phyloP scores from a whole-genome alignment of 2,329 filamentous ascomycete genomes.

The Trichoderma sp. region DNA sequence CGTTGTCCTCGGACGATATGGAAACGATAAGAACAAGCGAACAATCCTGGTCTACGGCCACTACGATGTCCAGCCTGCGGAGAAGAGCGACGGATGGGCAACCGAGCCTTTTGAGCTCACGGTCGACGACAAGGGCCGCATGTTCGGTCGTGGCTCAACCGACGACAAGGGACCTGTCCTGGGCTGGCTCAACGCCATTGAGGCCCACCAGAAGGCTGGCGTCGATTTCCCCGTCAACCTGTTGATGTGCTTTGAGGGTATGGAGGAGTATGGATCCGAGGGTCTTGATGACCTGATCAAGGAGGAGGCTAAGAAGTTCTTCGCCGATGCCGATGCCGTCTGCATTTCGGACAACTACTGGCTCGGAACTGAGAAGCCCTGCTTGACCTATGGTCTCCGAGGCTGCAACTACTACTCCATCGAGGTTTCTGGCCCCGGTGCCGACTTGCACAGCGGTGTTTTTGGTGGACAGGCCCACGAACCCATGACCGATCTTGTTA shows the following conservation, averaged over 20 bases:
- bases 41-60: slow-evolving; percentile 97
- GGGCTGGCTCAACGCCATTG: slow-evolving; percentile 96
- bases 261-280: slow-evolving; percentile 98
- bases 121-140: slow-evolving; percentile 85
- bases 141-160: slow-evolving; percentile 93
- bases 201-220: slow-evolving; percentile 93
- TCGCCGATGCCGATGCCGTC: slow-evolving; percentile 91
- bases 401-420: slow-evolving; percentile 98
- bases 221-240: slow-evolving; percentile 96
- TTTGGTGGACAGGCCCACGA: slow-evolving; percentile 96
- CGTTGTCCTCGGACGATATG: slow-evolving; percentile 88
- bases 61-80: slow-evolving; percentile 96
- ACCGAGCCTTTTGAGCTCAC: slow-evolving; percentile 90
- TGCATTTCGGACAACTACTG: slow-evolving; percentile 99
- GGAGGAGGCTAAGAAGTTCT: slow-evolving; percentile 87
- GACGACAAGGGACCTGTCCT: slow-evolving; percentile 98
- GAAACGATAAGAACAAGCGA: slow-evolving; percentile 85
- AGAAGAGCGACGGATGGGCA: slow-evolving; percentile 91
- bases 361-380: slow-evolving; percentile 98
- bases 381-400: slow-evolving; percentile 92
- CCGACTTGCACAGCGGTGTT: slow-evolving; percentile 94
- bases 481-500: slow-evolving; percentile 94
- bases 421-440: slow-evolving; percentile 84
- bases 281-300: slow-evolving; percentile 93
- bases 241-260: slow-evolving; percentile 98